Conservation (phyloP, 495 filamentous ascomycete species). For the Chaetomidium leptoderma region DNA sequence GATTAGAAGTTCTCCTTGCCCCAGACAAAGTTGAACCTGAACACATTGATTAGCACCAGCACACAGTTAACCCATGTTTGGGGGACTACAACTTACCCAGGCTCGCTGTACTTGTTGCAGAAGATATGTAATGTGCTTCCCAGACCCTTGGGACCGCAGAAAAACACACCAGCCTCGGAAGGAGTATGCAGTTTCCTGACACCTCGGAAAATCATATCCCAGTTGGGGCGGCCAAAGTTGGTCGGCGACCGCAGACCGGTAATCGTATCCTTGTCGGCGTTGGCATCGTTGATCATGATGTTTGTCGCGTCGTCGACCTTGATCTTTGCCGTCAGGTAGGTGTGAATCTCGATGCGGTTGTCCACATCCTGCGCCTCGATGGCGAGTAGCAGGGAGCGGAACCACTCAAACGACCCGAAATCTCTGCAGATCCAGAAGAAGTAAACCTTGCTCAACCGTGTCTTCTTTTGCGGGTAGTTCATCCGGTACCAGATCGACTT, state of each 20-base stretch:
- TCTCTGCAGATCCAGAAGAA: constrained; percentile 84
- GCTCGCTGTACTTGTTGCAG: constrained; percentile 74
- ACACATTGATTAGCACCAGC: constrained; percentile 1
- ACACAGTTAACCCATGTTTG: not conserved
- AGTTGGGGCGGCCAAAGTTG: constrained; percentile 74
- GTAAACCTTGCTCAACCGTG: constrained; percentile 70
- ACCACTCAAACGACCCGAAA: constrained; percentile 78
- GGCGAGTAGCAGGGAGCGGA: constrained; percentile 69
- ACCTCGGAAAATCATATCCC: constrained; percentile 74
- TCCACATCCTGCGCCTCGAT: constrained; percentile 81
- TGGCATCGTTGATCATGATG: constrained; percentile 80
- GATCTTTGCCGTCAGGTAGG: constrained; percentile 71
- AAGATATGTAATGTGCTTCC: constrained; percentile 66
- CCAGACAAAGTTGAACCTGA: constrained; percentile 59
- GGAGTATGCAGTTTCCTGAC: constrained; percentile 68
- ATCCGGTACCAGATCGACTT: constrained; percentile 87
- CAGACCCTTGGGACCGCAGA: constrained; percentile 70
- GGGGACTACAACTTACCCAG: constrained; percentile 47
- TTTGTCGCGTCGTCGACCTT: constrained; percentile 75
- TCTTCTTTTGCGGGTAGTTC: constrained; percentile 73
- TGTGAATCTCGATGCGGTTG: constrained; percentile 73
- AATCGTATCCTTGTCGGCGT: constrained; percentile 72
- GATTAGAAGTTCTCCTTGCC: constrained; percentile 74
- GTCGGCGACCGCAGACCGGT: constrained; percentile 70
- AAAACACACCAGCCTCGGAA: constrained; percentile 74